Evolutionary conservation across 208 protist genomes (phyloP), one percentile per base, ranked within the genome.

Genomic region (Kentomonas sorsogonicus): DNA sequence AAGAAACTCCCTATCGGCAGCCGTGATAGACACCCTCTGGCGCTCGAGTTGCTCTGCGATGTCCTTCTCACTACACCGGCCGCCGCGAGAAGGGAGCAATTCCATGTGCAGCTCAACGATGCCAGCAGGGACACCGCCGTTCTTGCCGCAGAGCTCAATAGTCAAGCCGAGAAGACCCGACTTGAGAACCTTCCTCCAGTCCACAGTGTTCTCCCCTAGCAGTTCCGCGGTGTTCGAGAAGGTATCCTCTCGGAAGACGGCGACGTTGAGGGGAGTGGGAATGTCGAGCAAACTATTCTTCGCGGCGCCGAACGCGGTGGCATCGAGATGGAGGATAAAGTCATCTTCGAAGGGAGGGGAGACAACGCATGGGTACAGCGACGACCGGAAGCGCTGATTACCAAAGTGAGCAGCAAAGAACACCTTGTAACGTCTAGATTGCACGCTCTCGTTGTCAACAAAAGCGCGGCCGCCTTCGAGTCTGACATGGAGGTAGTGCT

Each of bases 1-100:
- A 22, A 96, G 72, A 75, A 97, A 96, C 64, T 97, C 90, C 31
- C 93, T 66, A 53, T 97, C 93, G 15, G 93, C 79, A n/a, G 83
- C 79, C n/a, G 86, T 89, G 34, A 93, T 83, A 16, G 74, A 73
- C 33, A 76, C 57, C 11, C 86, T 41, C 63, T 97, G 89, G 53
- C 80, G 68, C n/a, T 94, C 86, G 11, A 93, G 63, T 39, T 77
- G 72, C 11, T 54, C 41, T 9, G 66, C 58, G 60, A 97, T 82
- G 45, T 93, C 83, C 31, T 93, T 72, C 38, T 94, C 92, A n/a
- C 56, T 66, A 50, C 89, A 89, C 0, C 70, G 64, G 26, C 76
- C 61, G 36, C 66, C 62, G 31, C 75, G 78, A 29, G 48, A 53
- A 4, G 85, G 73, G 11, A 97, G 46, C 30, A 97, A 52, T 53